Percentiles rank a stretch among this genome's conserved stretches.
phyloP scores from a whole-genome alignment of 2,329 filamentous ascomycete genomes.

The Arthroderma sp. region DNA sequence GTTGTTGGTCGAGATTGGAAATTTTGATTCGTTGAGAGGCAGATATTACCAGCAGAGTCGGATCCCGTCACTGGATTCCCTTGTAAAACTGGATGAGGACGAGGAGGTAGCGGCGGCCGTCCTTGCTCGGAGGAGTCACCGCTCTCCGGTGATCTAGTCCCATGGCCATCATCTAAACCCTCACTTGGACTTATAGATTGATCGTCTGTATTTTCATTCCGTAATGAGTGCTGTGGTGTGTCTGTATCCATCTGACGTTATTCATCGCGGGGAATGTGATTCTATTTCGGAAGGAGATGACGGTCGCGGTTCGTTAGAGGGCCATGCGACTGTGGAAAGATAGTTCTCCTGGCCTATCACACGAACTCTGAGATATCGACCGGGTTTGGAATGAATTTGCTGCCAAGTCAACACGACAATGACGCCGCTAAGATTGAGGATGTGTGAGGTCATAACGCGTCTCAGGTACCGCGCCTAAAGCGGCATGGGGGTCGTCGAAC shows the following conservation, averaged over 20 bases:
- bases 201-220: neutral
- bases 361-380: too few relatives aligned
- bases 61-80: neutral
- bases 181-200: neutral
- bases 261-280: neutral
- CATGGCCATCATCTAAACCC: neutral
- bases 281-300: too few relatives aligned
- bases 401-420: too few relatives aligned
- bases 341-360: too few relatives aligned
- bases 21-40: conserved; percentile 21
- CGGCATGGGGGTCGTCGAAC: too few relatives aligned
- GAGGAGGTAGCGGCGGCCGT: conserved; percentile 5
- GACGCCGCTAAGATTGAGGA: too few relatives aligned
- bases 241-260: neutral
- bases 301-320: too few relatives aligned
- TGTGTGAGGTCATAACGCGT: too few relatives aligned
- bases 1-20: conserved; percentile 61
- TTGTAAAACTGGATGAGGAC: neutral
- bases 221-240: neutral
- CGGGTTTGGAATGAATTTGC: too few relatives aligned
- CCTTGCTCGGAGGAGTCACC: neutral
- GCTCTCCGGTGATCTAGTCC: neutral
- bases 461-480: too few relatives aligned
- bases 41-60: conserved; percentile 26
- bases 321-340: too few relatives aligned